These are phyloP conservation scores for Microbotryum saponariae DNA, from an alignment of 1,284 basidiomycete species.

Conservation along the genomic window DNA sequence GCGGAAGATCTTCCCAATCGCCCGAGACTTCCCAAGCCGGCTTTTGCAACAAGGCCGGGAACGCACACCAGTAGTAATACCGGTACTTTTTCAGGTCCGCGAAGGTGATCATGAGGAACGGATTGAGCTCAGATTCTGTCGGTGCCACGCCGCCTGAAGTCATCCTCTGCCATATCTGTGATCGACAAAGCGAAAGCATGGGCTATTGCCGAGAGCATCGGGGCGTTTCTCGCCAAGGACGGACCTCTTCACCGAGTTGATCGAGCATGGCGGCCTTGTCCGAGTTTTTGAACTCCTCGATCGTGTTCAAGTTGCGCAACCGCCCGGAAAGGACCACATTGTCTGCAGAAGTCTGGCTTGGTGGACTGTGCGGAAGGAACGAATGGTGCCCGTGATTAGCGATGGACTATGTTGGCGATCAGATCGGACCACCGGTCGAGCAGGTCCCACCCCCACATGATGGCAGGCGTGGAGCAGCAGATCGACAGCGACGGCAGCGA, in stretches of 20 bases:
- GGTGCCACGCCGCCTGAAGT: too few species aligned
- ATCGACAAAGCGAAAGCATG: background rate
- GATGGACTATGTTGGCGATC: too few species aligned
- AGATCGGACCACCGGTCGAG: too few species aligned
- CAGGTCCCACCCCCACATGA: too few species aligned
- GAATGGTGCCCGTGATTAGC: too few species aligned
- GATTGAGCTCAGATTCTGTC: constrained; percentile 48
- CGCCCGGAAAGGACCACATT: constrained; percentile 50
- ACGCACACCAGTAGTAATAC: constrained; percentile 96
- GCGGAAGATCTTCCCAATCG: constrained; percentile 7
- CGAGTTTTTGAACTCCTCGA: constrained; percentile 85
- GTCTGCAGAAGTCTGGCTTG: constrained; percentile 3
- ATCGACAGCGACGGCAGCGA: too few species aligned
- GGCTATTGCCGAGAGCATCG: background rate
- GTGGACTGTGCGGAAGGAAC: background rate
- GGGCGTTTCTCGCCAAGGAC: background rate
- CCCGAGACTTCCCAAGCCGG: constrained; percentile 69
- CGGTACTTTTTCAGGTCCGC: constrained; percentile 97
- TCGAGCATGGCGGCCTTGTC: constrained; percentile 76
- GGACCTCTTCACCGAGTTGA: constrained; percentile 21
- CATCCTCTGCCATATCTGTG: background rate
- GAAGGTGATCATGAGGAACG: constrained; percentile 83
- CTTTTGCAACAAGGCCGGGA: constrained; percentile 80
- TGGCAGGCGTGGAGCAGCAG: too few species aligned
- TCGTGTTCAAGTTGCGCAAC: constrained; percentile 78